Evolutionary conservation across 116 monocot genomes (phyloP).

Genomic region (Cymodocea nodosa): DNA sequence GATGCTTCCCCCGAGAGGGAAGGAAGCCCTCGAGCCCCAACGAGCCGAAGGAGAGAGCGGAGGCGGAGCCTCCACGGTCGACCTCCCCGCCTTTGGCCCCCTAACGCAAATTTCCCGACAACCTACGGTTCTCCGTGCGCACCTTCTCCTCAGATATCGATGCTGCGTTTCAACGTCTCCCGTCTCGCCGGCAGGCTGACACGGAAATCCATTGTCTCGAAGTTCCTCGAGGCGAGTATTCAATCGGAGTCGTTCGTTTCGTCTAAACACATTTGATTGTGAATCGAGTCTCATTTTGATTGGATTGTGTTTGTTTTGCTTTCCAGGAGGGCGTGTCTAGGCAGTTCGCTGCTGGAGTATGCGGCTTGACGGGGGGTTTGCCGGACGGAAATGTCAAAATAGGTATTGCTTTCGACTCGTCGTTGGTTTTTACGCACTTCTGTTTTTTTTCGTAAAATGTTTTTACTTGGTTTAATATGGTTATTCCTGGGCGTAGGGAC

Average conservation of each 20-base stretch:
- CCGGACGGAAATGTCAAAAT: constrained; percentile 1
- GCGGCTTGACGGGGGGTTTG: constrained; percentile 5
- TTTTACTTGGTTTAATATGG: background rate
- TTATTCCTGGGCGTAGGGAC: constrained; percentile 4
- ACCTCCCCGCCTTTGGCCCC: too few species aligned
- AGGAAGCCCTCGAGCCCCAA: too few species aligned
- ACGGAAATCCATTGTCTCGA: constrained; percentile 2
- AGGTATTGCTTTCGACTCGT: constrained; percentile 6
- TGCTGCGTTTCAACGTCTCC: constrained; percentile 8
- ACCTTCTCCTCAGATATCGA: background rate
- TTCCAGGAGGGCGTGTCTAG: constrained; percentile 2
- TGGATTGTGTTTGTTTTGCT: background rate
- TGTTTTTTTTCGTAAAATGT: background rate
- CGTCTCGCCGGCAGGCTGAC: constrained; percentile 13
- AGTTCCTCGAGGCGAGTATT: constrained; percentile 2
- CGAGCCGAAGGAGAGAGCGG: too few species aligned
- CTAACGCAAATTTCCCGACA: background rate
- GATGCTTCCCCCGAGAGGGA: too few species aligned
- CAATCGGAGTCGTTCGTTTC: background rate
- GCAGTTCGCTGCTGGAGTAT: constrained; percentile 17
- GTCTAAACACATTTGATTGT: background rate
- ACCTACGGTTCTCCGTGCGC: background rate
- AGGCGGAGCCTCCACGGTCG: too few species aligned
- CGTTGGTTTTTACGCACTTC: background rate
- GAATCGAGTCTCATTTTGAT: background rate